Percentiles rank a stretch among this genome's conserved stretches.
Conservation (phyloP, 78 protist genomes). For the Dictyostelium citrinum region DNA sequence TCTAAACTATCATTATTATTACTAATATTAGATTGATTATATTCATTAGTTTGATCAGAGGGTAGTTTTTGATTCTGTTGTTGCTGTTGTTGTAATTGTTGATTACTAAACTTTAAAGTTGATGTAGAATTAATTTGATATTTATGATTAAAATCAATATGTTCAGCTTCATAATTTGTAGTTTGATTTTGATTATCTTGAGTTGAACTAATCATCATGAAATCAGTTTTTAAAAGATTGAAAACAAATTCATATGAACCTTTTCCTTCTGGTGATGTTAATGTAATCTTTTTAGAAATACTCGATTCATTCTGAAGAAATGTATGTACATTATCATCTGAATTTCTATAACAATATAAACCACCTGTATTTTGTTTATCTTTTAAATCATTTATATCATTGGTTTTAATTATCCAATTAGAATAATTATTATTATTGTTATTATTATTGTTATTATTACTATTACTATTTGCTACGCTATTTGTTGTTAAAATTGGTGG, state of each 20-base stretch:
- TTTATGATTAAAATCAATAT: slow-evolving; percentile 25
- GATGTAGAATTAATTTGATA: background rate
- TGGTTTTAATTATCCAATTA: background rate
- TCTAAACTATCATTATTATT: slow-evolving; percentile 20
- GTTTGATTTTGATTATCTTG: slow-evolving; percentile 7
- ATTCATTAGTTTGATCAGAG: background rate
- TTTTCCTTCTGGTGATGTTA: slow-evolving; percentile 61
- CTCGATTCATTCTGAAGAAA: slow-evolving; percentile 40
- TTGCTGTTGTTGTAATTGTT: background rate
- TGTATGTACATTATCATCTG: slow-evolving; percentile 60
- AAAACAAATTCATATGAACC: slow-evolving; percentile 75
- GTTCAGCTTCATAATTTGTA: slow-evolving; percentile 14
- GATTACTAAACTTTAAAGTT: background rate
- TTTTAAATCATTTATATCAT: background rate
- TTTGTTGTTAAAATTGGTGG: background rate
- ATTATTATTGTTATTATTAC: background rate
- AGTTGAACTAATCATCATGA: background rate
- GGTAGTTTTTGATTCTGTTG: background rate
- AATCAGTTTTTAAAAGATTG: slow-evolving; percentile 39
- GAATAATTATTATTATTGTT: background rate
- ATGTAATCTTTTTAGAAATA: slow-evolving; percentile 50
- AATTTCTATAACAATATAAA: slow-evolving; percentile 12
- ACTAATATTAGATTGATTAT: background rate
- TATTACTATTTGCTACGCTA: background rate
- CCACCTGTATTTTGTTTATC: slow-evolving; percentile 44